Base-by-base conservation (phyloP, 2,329 filamentous ascomycete genomes). In the Canariomyces notabilis region DNA sequence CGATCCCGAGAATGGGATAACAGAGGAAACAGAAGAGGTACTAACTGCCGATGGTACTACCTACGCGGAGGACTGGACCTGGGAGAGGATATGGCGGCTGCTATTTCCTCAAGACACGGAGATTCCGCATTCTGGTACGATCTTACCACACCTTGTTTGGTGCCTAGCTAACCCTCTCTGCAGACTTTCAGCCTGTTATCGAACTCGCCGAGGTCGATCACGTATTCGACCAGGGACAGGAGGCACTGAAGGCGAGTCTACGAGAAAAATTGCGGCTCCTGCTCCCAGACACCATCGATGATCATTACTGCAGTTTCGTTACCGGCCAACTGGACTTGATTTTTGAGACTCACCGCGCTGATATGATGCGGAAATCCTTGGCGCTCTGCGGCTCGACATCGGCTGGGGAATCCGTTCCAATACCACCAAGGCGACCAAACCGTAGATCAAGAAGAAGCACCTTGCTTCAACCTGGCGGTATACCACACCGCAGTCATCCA, bases 151-250 rank as follows among this genome's bases (percentile, higher is more conserved):
- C 15, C 1, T 15, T 6, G 23, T 22, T 2, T 9, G 5, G 5
- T 8, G 1, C 6, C 9, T 1, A 15, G 19, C 44, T 53, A 1
- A 46, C n/a, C 11, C 12, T 8, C 26, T 14, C 2, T 2, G 1
- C 35, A 59, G 57, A 55, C 5, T 51, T 50, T 18, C 47, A 54
- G 12, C 55, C 57, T 6, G 42, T 57, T 1, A 33, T 55, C 19
- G 57, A 59, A 29, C 54, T 58, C 5, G 47, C 38, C 22, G 57
- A 59, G 18, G 33, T 58, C 9, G 53, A 57, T 19, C 51, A 56
- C n/a, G 44, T 44, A 7, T 50, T 58, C 41, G 54, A 57, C 33
- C 46, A 53, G 1, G 37, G 37, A 2, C 52, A 57, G 21, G 49
- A 52, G 3, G n/a, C 33, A 6, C 40, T 59, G 18, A 59, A 58